phyloP scores from a whole-genome alignment of 139 green algal genomes.

The Picochlorum sp. region DNA sequence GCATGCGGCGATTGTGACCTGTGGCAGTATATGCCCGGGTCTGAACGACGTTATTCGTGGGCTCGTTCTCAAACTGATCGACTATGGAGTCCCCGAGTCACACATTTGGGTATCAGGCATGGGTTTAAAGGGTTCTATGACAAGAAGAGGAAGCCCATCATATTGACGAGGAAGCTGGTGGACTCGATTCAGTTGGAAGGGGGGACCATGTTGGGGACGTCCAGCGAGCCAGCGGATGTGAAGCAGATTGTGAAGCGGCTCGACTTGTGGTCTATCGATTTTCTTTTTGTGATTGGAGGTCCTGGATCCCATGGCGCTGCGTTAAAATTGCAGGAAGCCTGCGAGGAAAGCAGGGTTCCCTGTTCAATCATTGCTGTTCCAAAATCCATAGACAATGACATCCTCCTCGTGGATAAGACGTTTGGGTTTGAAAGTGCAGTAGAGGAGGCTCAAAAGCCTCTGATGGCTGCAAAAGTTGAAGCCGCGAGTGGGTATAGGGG shows the following conservation, averaged over 20 bases:
- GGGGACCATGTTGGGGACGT: slow-evolving; percentile 93
- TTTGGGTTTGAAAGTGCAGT: slow-evolving; percentile 76
- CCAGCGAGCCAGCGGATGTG: slow-evolving; percentile 77
- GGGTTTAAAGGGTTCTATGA: slow-evolving; percentile 82
- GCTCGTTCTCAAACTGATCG: slow-evolving; percentile 52
- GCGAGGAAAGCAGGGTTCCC: slow-evolving; percentile 47
- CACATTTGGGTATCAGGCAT: slow-evolving; percentile 85
- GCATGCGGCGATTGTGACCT: slow-evolving; percentile 76
- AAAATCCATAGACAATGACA: slow-evolving; percentile 81
- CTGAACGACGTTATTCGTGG: slow-evolving; percentile 93
- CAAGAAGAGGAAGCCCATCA: slow-evolving; percentile 54
- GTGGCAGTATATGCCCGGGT: slow-evolving; percentile 92
- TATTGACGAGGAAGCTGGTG: slow-evolving; percentile 71
- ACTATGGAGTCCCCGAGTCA: slow-evolving; percentile 81
- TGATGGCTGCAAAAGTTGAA: slow-evolving; percentile 60
- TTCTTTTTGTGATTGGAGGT: slow-evolving; percentile 91
- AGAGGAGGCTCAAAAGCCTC: slow-evolving; percentile 52
- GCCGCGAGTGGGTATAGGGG: slow-evolving; percentile 56
- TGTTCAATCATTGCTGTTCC: slow-evolving; percentile 79
- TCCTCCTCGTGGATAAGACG: slow-evolving; percentile 49
- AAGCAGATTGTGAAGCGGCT: slow-evolving; percentile 90
- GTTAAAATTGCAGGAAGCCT: slow-evolving; percentile 60
- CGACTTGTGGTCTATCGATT: slow-evolving; percentile 91
- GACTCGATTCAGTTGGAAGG: slow-evolving; percentile 92
- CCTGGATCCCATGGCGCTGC: slow-evolving; percentile 80